These are phyloP conservation scores for Sclerotinia sclerotiorum DNA, from an alignment of 2,329 filamentous ascomycete species.

Conservation along the genomic window DNA sequence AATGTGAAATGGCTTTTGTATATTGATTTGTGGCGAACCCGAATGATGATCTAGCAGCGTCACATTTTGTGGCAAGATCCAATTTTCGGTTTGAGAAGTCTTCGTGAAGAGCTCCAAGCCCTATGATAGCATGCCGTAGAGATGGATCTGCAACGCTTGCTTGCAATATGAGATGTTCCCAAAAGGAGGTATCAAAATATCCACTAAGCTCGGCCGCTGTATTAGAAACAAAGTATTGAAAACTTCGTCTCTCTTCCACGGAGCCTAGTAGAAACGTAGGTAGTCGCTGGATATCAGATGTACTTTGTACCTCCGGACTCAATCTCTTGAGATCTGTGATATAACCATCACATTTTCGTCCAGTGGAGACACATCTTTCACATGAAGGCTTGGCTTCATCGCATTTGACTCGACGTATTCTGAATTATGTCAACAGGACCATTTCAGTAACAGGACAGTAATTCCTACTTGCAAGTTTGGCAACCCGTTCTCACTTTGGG, in stretches of 20 bases:
- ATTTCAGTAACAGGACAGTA: background rate
- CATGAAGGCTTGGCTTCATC: slow-evolving; percentile 26
- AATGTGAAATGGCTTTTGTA: slow-evolving; percentile 36
- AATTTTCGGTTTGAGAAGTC: slow-evolving; percentile 32
- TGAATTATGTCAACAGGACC: slow-evolving; percentile 4
- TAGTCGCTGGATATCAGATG: slow-evolving; percentile 28
- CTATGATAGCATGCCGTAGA: slow-evolving; percentile 38
- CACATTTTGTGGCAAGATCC: slow-evolving; percentile 18
- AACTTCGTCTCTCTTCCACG: slow-evolving; percentile 34
- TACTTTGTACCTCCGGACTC: slow-evolving; percentile 10
- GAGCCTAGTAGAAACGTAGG: slow-evolving; percentile 31
- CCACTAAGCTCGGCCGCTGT: slow-evolving; percentile 36
- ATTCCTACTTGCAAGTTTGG: slow-evolving; percentile 23
- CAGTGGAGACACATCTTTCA: slow-evolving; percentile 23
- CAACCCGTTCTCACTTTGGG: slow-evolving; percentile 23
- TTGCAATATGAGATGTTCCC: slow-evolving; percentile 37
- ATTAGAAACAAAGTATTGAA: slow-evolving; percentile 35
- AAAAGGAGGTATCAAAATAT: slow-evolving; percentile 36
- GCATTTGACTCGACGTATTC: slow-evolving; percentile 28
- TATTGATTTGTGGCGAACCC: slow-evolving; percentile 38
- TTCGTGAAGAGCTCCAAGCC: slow-evolving; percentile 38
- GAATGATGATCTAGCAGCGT: slow-evolving; percentile 22
- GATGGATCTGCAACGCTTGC: slow-evolving; percentile 33
- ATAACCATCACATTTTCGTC: slow-evolving; percentile 27
- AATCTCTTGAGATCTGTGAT: background rate